These are phyloP conservation scores for Saccharum spontaneum DNA, from an alignment of 176 grass and related monocot genomes.

Conservation along the genomic window DNA sequence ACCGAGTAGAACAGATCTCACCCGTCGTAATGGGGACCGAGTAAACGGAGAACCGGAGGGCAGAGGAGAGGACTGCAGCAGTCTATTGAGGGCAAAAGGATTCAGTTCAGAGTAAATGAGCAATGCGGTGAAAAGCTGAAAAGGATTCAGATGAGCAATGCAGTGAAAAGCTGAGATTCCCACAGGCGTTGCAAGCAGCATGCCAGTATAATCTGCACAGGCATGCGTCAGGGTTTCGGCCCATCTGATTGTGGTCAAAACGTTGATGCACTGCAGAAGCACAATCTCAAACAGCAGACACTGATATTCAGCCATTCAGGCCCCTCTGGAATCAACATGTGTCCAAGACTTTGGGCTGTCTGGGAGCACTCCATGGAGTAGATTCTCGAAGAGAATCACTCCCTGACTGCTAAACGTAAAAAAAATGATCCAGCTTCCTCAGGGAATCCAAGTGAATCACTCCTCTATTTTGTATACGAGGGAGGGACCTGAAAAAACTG, in stretches of 20 bases:
- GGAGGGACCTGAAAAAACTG: too few species aligned
- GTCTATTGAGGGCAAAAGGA: neutral
- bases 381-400: too few species aligned
- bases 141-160: neutral
- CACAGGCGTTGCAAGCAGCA: neutral
- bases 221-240: neutral
- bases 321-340: neutral
- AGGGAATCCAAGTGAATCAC: too few species aligned
- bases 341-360: neutral
- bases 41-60: neutral
- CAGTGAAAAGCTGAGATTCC: neutral
- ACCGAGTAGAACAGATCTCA: constrained; percentile 17
- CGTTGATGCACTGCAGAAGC: neutral
- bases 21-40: neutral
- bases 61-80: neutral
- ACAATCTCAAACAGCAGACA: neutral
- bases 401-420: too few species aligned
- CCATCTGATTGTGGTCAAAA: neutral
- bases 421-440: too few species aligned
- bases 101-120: neutral
- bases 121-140: neutral
- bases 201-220: neutral
- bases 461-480: too few species aligned
- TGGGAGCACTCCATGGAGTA: too few species aligned
- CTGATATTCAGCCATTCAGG: neutral